Evolutionary conservation across 2,329 filamentous ascomycete genomes (phyloP).

Genomic region (Aspergillus quadricinctus): DNA sequence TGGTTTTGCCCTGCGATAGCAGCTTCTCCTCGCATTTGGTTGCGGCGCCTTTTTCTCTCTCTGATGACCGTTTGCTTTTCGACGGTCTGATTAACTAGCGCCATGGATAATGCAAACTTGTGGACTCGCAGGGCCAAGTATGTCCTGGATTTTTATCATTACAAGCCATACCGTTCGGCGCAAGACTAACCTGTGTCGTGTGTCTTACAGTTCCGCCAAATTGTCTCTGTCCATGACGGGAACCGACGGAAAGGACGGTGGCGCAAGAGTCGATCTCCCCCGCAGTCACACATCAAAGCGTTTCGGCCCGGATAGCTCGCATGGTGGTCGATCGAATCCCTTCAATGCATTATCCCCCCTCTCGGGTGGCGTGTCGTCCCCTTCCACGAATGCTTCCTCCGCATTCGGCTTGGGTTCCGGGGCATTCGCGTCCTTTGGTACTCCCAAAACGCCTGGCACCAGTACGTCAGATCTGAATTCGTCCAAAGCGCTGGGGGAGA

Average conservation of each 20-base stretch:
- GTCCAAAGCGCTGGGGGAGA: slow-evolving; percentile 59
- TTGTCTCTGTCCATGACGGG: slow-evolving; percentile 79
- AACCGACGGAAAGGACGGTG: slow-evolving; percentile 49
- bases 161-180: background rate
- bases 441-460: slow-evolving; percentile 71
- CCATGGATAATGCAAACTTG: slow-evolving; percentile 49
- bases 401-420: slow-evolving; percentile 93
- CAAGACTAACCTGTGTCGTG: slow-evolving; percentile 20
- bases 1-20: background rate
- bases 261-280: slow-evolving; percentile 53
- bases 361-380: slow-evolving; percentile 66
- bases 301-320: slow-evolving; percentile 68
- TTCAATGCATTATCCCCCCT: slow-evolving; percentile 73
- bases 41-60: slow-evolving; percentile 11
- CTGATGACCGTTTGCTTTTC: slow-evolving; percentile 37
- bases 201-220: slow-evolving; percentile 66
- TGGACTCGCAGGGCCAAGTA: slow-evolving; percentile 49
- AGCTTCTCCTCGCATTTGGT: slow-evolving; percentile 8
- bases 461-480: slow-evolving; percentile 72
- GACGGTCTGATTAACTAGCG: slow-evolving; percentile 32
- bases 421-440: slow-evolving; percentile 95
- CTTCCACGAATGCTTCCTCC: slow-evolving; percentile 71
- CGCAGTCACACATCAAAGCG: slow-evolving; percentile 67
- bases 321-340: slow-evolving; percentile 69
- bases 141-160: slow-evolving; percentile 18